A percentile compares a stretch with the other conserved stretches of the same genome.
Evolutionary conservation across 768 basidiomycete species (phyloP).

Genomic region (Plicaturopsis crispa): DNA sequence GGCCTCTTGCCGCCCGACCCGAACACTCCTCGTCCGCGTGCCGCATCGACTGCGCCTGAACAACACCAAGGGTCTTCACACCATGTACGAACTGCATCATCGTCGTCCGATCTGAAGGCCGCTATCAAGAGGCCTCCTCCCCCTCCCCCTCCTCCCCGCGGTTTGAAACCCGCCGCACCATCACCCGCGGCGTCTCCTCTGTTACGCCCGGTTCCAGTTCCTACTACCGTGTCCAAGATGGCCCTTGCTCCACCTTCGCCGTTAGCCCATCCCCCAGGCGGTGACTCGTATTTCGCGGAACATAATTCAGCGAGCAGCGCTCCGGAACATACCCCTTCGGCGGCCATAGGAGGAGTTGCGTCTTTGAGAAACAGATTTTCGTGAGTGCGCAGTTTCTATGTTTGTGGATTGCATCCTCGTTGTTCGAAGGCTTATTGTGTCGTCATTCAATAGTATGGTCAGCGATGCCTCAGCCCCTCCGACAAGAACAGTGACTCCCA

Average conservation of each 20-base stretch:
- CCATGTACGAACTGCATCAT: constrained; percentile 37
- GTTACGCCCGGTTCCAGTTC: constrained; percentile 42
- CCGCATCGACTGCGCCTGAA: constrained; percentile 17
- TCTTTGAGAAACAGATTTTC: constrained; percentile 37
- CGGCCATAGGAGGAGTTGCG: constrained; percentile 22
- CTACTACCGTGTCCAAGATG: constrained; percentile 14
- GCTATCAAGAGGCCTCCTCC: constrained; percentile 44
- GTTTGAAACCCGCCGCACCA: constrained; percentile 28
- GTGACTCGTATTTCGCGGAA: constrained; percentile 2
- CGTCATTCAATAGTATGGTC: background rate
- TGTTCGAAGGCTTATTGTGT: background rate
- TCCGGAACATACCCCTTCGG: constrained; percentile 12
- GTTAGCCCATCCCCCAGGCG: background rate
- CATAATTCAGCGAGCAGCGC: background rate
- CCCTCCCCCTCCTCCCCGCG: constrained; percentile 46
- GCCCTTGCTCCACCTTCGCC: constrained; percentile 6
- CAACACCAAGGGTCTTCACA: constrained; percentile 18
- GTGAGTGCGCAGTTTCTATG: constrained; percentile 29
- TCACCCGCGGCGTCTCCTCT: constrained; percentile 40
- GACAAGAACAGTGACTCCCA: background rate
- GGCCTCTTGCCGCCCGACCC: constrained; percentile 21
- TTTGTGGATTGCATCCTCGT: background rate
- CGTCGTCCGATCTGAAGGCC: constrained; percentile 46
- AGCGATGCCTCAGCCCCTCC: background rate
- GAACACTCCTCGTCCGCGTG: constrained; percentile 33